Base-by-base conservation (phyloP, 2,329 filamentous ascomycete species). In the Hypocreales sp. region DNA sequence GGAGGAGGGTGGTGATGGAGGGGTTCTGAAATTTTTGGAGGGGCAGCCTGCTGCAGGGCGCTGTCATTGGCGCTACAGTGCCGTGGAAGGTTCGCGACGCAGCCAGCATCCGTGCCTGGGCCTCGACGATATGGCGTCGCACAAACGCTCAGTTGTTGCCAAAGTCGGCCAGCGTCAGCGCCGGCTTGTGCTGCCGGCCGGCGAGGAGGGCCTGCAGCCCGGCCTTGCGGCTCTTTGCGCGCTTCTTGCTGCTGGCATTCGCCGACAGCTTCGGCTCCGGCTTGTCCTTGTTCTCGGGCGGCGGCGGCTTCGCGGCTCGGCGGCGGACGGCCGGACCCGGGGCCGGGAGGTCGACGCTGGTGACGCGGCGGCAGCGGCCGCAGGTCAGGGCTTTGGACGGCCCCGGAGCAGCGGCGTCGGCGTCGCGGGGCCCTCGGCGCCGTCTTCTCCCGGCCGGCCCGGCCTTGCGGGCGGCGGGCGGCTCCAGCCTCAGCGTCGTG, bases 161-260 rank as follows among this genome's bases (percentile, higher is more conserved):
- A 35, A 72, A 71, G 42, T 69, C 62, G 17, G 62, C 54, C n/a
- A 73, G 56, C 34, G 61, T 69, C 17, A 72, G 45, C 40, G 55
- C 32, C 22, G 53, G 40, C 40, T 55, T 58, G 27, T 58, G 56
- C 40, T 56, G 57, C 36, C 69, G 66, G 25, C 61, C 45, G 5
- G 52, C 60, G n/a, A 79, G 53, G 22, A 79, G 46, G 27, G 72
- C 71, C 44, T 76, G 68, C n/a, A 80, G 53, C 1, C 70, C 72
- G 19, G 69, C 66, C 47, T 77, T 79, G 33, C 72, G 59, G 34
- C 56, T 66, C 51, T 72, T 78, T 18, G 72, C 67, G 26, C 72
- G 60, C 51, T 75, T 76, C 50, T 71, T 75, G 51, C 67, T 75
- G 49, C 52, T 69, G 7, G 67, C 61, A 42, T 67, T 72, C 19